Evolutionary conservation across 805 yeast species (phyloP), one percentile per base, ranked within the genome.

Genomic region (Saccharomycopsis fibuligera): DNA sequence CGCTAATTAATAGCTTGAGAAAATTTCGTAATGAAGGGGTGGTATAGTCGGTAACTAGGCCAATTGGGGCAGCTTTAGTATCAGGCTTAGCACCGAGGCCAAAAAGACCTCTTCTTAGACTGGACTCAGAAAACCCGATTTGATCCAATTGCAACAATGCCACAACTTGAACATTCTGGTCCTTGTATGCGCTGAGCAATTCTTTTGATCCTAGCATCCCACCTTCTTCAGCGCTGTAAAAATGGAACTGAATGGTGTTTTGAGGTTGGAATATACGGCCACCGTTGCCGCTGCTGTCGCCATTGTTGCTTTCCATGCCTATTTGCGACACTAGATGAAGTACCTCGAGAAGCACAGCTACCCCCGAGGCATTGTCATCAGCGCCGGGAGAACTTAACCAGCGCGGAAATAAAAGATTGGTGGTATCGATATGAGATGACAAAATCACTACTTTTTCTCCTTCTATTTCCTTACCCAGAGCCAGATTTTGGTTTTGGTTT

Each of bases 101-200:
- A n/a, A n/a, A n/a, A n/a, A n/a, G n/a, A n/a, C n/a, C 49, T 74
- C 83, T 25, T 55, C 42, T 27, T 35, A 66, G 60, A 36, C 81
- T 68, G 37, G 72, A 75, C 30, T 71, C 69, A 2, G 82, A 75
- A 60, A 72, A 87, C 0, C 96, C 96, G 2, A 96, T 85, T 96
- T 90, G 90, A 62, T 91, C 99, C 62, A 88, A 95, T 65, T 91
- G 96, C 35, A 91, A 69, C 93, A 89, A 83, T 4, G 90, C 89
- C 27, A 80, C 75, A 21, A 91, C 88, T 5, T 73, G 68, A 41
- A 66, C 67, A 27, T 69, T 67, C n/a, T 68, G 58, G 16, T 61
- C 57, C 9, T 67, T 61, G 60, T 85, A 85, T 23, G 67, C 63
- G 8, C 75, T 64, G 63, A 86, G 86, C 9, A 91, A 76, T 53